These are phyloP conservation scores for Candida ficus DNA, from an alignment of 805 yeast species.

Conservation along the genomic window DNA sequence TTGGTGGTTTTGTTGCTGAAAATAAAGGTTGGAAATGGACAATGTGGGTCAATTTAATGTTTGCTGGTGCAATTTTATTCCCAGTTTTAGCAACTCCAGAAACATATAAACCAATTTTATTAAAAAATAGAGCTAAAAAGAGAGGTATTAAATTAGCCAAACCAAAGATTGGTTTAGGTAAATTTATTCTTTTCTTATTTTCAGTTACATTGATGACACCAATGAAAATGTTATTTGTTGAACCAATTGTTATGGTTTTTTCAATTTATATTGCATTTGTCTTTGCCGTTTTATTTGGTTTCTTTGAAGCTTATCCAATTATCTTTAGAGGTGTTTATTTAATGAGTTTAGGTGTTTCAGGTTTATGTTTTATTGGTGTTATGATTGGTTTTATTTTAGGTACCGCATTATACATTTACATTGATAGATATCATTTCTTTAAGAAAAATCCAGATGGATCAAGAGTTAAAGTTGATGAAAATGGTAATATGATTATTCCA, in stretches of 20 bases:
- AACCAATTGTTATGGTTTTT: conserved; percentile 69
- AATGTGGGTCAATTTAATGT: conserved; percentile 66
- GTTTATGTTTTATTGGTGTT: conserved; percentile 66
- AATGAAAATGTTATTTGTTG: conserved; percentile 59
- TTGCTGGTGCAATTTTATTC: conserved; percentile 49
- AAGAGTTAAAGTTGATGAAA: conserved; percentile 42
- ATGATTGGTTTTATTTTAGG: conserved; percentile 64
- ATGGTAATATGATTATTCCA: conserved; percentile 47
- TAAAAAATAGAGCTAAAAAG: conserved; percentile 53
- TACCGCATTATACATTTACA: conserved; percentile 40
- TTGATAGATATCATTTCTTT: conserved; percentile 47
- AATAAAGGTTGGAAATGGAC: conserved; percentile 66
- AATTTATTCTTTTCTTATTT: conserved; percentile 41
- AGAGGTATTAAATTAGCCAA: conserved; percentile 48
- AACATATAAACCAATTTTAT: conserved; percentile 64
- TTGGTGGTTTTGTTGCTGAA: conserved; percentile 65
- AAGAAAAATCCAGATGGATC: conserved; percentile 60
- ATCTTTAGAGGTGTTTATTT: conserved; percentile 61
- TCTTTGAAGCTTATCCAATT: conserved; percentile 75
- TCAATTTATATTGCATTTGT: conserved; percentile 69
- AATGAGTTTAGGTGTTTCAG: conserved; percentile 58
- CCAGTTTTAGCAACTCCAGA: conserved; percentile 52
- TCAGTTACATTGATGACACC: conserved; percentile 57
- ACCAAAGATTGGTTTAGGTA: conserved; percentile 28
- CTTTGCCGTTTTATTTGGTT: conserved; percentile 73